Percentiles rank a stretch among this genome's conserved stretches.
Conservation (phyloP, 2,329 filamentous ascomycete species). For the Penicillium sp. region DNA sequence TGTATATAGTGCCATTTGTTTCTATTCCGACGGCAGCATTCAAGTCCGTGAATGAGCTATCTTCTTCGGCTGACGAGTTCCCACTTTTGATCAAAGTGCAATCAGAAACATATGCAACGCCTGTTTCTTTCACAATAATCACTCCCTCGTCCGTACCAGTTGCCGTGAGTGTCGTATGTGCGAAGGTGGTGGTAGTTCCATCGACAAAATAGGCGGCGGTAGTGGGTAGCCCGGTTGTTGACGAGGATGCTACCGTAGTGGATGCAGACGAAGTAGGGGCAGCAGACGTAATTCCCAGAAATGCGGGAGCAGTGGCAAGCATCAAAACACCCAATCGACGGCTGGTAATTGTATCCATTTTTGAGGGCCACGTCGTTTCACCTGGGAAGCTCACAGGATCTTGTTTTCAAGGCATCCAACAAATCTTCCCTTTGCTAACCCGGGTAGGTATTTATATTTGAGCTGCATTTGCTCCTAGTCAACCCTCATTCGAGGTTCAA, state of each 20-base stretch:
- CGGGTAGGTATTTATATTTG: background rate
- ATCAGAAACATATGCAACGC: background rate
- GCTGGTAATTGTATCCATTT: background rate
- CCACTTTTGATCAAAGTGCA: background rate
- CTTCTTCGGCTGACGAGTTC: background rate
- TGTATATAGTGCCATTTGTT: slow-evolving; percentile 4
- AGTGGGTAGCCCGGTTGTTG: background rate
- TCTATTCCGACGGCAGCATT: slow-evolving; percentile 7
- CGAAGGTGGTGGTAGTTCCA: background rate
- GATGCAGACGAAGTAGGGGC: background rate
- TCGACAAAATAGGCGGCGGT: slow-evolving; percentile 2
- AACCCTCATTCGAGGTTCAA: no score
- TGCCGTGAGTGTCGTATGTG: background rate
- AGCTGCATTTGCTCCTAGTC: background rate
- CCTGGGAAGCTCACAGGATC: background rate
- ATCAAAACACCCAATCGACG: background rate
- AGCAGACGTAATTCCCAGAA: background rate
- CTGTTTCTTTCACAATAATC: slow-evolving; percentile 4
- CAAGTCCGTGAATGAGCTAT: slow-evolving; percentile 4
- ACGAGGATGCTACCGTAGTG: background rate
- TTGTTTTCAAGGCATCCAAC: background rate
- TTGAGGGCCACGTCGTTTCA: background rate
- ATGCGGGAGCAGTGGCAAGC: background rate
- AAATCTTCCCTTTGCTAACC: no score
- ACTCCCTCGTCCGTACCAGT: background rate